Conservation (phyloP, 352 stramenopile genomes). For the Phytophthora hibernalis region DNA sequence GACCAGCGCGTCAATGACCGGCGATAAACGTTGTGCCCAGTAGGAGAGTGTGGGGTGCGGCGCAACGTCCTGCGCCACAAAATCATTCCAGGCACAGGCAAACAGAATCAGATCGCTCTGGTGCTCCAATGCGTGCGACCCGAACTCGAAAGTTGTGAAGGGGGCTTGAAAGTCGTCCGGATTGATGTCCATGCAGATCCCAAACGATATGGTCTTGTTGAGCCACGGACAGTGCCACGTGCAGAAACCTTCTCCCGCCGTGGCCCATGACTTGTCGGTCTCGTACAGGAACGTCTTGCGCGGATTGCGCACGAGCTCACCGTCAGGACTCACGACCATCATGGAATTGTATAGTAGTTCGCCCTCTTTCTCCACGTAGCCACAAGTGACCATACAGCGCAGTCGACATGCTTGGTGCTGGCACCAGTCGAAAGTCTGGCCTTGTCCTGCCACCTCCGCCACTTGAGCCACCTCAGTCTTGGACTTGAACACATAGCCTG, state of each 20-base stretch:
- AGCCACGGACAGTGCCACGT: slow-evolving; percentile 84
- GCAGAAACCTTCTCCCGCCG: slow-evolving; percentile 61
- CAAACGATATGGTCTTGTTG: slow-evolving; percentile 79
- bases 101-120: slow-evolving; percentile 83
- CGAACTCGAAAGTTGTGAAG: slow-evolving; percentile 80
- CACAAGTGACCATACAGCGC: slow-evolving; percentile 71
- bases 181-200: slow-evolving; percentile 93
- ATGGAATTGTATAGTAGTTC: slow-evolving; percentile 79
- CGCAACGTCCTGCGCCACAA: slow-evolving; percentile 57
- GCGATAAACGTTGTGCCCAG: slow-evolving; percentile 72
- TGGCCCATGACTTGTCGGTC: slow-evolving; percentile 86
- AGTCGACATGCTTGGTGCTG: slow-evolving; percentile 66
- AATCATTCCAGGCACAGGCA: slow-evolving; percentile 85
- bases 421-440: slow-evolving; percentile 75
- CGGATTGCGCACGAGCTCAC: slow-evolving; percentile 72
- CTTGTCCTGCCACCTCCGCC: slow-evolving; percentile 62
- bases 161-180: slow-evolving; percentile 78
- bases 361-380: slow-evolving; percentile 65
- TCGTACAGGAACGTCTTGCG: slow-evolving; percentile 89
- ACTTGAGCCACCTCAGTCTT: slow-evolving; percentile 62
- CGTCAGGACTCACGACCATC: slow-evolving; percentile 77
- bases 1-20: slow-evolving; percentile 56
- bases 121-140: slow-evolving; percentile 49
- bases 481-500: slow-evolving; percentile 79
- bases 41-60: slow-evolving; percentile 69